Evolutionary conservation across 2,329 filamentous ascomycete genomes (phyloP), one percentile per base, ranked within the genome.

Genomic region (Furcasterigmium sp.): DNA sequence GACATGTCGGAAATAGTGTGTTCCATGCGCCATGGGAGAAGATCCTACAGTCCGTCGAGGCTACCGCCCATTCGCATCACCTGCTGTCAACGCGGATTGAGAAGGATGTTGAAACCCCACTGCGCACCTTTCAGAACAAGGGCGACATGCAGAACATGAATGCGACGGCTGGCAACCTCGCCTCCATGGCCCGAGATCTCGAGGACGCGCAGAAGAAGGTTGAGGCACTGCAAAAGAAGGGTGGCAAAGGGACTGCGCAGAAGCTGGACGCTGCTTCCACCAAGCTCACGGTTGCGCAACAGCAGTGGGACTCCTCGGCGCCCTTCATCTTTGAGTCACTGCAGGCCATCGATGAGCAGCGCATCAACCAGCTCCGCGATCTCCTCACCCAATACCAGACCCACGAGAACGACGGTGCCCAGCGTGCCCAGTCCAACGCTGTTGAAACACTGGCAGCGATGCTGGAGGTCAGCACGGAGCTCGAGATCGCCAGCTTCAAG

Each of bases 301-400:
- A 84, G 51, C 86, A 95, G 60, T 98, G 93, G 93, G 84, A 95
- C 44, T 90, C 89, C 1, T 90, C 95, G 62, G 89, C 93, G 13
- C 93, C 93, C 1, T 97, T 88, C 64, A 85, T 96, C 47, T 96
- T 95, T 58, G 93, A 98, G 65, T 86, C 84, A 47, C 78, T 98
- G 20, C 93, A 98, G 62, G 85, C 87, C 6, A 72, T 94, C 25
- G 93, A 98, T 59, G 93, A 98, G 68, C 84, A 80, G 54, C 82
- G 93, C 44, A 72, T 94, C 52, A 95, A 96, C 62, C 85, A 94
- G 57, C 73, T 98, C 46, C 85, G 91, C 48, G 91, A 97, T 63
- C 79, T 87, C 32, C 76, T 98, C 47, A 97, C 93, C 1, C 91
- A 96, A 57, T 86, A 91, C 55, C 84, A 95, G 63, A 98, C 93